Evolutionary conservation across 2,329 filamentous ascomycete species (phyloP), one percentile per base, ranked within the genome.

Genomic region (Fusarium liriodendri): DNA sequence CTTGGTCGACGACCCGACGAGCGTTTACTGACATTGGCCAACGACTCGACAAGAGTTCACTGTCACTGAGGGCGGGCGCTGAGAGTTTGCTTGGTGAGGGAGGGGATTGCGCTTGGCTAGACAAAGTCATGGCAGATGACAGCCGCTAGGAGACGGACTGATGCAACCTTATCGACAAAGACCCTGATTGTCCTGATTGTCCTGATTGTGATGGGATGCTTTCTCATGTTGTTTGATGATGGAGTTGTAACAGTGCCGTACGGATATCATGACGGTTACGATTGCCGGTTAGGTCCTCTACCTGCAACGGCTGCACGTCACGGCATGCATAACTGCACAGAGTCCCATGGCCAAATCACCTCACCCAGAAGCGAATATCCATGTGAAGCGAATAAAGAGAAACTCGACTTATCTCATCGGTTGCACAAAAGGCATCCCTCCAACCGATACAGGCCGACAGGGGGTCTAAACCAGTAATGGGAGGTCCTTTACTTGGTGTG

Each of bases 131-230:
- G 40, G 9, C 37, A 45, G 40, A 14, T 52, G 25, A 37, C 20
- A 29, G 59, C 40, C 29, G 20, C 52, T 55, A 35, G 25, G 37
- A 50, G 45, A 40, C 33, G 33, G 45, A 54, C 45, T 40, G 33
- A 52, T 32, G 60, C 45, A 62, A 62, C 60, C 45, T 62, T 62
- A 62, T 54, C 45, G 37, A n/a, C 52, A 22, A 3, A 52, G 47
- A 29, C 47, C 47, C 47, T 52, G 47, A 52, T 47, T 47, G n/a
- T n/a, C n/a, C 27, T 35, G 35, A 37, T 18, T 18, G 35, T 18
- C 22, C 42, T 47, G n/a, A 42, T 45, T 45, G 42, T 2, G 1
- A 27, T 52, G 47, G 47, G 25, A 52, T 52, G 47, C 47, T 52
- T 52, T 52, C 25, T 52, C 47, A 27, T 52, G 47, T 52, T 32